Evolutionary conservation across 2,329 filamentous ascomycete species (phyloP).

Genomic region (Gnomoniopsis sp.): DNA sequence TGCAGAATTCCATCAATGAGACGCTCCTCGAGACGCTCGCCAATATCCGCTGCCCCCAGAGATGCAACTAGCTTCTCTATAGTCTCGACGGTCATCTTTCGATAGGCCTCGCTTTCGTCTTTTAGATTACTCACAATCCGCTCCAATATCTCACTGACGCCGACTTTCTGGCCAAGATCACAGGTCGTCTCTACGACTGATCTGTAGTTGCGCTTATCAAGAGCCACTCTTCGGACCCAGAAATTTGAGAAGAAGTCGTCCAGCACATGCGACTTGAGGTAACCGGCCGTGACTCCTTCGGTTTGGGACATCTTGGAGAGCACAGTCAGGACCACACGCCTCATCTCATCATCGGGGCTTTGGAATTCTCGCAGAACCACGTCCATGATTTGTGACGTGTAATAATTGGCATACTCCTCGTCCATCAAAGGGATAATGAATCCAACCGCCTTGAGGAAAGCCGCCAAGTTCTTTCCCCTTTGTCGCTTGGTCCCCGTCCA

Average conservation of each 20-base stretch:
- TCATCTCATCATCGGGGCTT: slow-evolving; percentile 98
- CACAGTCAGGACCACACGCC: slow-evolving; percentile 97
- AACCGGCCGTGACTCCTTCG: slow-evolving; percentile 89
- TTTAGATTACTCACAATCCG: slow-evolving; percentile 93
- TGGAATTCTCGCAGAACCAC: slow-evolving; percentile 94
- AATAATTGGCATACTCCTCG: slow-evolving; percentile 99
- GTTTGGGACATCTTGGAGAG: slow-evolving; percentile 94
- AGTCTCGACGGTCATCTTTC: slow-evolving; percentile 99
- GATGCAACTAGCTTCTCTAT: slow-evolving; percentile 95
- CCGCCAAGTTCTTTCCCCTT: slow-evolving; percentile 90
- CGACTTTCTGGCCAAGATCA: slow-evolving; percentile 96
- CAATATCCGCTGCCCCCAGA: slow-evolving; percentile 89
- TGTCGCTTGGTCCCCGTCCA: slow-evolving; percentile 97
- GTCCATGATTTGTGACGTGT: slow-evolving; percentile 98
- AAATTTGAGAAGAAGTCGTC: slow-evolving; percentile 98
- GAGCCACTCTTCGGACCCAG: slow-evolving; percentile 94
- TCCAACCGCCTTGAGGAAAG: slow-evolving; percentile 94
- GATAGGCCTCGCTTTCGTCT: slow-evolving; percentile 95
- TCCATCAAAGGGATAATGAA: slow-evolving; percentile 99
- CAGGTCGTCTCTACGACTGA: slow-evolving; percentile 98
- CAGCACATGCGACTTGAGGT: slow-evolving; percentile 91
- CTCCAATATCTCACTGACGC: slow-evolving; percentile 90
- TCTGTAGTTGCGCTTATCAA: slow-evolving; percentile 96
- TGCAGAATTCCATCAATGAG: slow-evolving; percentile 93
- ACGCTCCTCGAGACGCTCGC: slow-evolving; percentile 86